These are phyloP conservation scores for Phylloporus arenicola DNA, from an alignment of 768 basidiomycete species.

Conservation along the genomic window DNA sequence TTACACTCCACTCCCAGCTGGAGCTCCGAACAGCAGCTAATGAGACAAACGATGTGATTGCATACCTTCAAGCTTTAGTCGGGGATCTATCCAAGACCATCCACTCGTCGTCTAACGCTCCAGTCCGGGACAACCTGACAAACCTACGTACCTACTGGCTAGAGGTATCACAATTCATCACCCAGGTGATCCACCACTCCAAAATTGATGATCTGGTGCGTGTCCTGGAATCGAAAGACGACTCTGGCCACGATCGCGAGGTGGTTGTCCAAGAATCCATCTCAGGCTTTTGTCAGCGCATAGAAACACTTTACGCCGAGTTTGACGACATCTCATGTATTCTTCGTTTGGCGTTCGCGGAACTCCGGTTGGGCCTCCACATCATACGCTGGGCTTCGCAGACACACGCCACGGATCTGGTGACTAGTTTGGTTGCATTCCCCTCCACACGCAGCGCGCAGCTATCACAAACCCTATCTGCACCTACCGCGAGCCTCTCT, in stretches of 20 bases:
- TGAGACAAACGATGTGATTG: constrained; percentile 41
- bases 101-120: constrained; percentile 23
- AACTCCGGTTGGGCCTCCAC: constrained; percentile 69
- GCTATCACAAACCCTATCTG: constrained; percentile 27
- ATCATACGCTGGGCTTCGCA: constrained; percentile 34
- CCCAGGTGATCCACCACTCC: constrained; percentile 43
- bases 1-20: constrained; percentile 48
- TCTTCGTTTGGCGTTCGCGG: constrained; percentile 58
- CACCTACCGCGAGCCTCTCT: constrained; percentile 7
- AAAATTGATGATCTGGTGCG: constrained; percentile 48
- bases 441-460: constrained; percentile 47
- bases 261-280: constrained; percentile 74
- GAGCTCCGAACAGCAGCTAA: constrained; percentile 59
- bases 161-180: constrained; percentile 71
- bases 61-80: constrained; percentile 38
- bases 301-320: constrained; percentile 62
- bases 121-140: constrained; percentile 38
- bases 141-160: constrained; percentile 64
- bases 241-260: constrained; percentile 49
- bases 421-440: constrained; percentile 43
- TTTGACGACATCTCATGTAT: constrained; percentile 67
- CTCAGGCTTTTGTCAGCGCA: constrained; percentile 67
- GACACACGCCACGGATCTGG: constrained; percentile 20
- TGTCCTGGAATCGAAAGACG: constrained; percentile 33
- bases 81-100: constrained; percentile 26